Evolutionary conservation across 306 rosid species (phyloP).

Genomic region (Neltuma alba): DNA sequence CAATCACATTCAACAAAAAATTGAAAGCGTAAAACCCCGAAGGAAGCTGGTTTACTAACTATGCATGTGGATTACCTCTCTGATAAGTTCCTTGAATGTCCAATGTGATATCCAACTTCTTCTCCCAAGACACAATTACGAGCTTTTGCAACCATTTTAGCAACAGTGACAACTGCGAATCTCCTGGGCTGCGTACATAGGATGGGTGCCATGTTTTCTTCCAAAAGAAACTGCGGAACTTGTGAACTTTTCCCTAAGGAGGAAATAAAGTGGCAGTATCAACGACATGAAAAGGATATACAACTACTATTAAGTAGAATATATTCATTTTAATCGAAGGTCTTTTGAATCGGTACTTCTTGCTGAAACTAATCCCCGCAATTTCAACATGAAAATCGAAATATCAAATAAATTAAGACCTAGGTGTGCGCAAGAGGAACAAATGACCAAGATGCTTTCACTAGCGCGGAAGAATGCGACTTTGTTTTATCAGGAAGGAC

Average conservation of each 20-base stretch:
- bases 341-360: conserved; percentile 11
- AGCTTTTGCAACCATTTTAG: conserved; percentile 83
- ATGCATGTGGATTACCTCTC: conserved; percentile 47
- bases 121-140: conserved; percentile 77
- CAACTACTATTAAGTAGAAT: conserved; percentile 7
- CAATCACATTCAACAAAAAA: conserved; percentile 2
- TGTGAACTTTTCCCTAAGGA: conserved; percentile 88
- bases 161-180: conserved; percentile 87
- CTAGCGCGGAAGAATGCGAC: not conserved
- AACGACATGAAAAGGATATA: conserved; percentile 29
- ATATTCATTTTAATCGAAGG: not conserved
- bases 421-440: conserved; percentile 8
- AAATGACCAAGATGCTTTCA: conserved; percentile 18
- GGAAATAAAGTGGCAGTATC: conserved; percentile 5
- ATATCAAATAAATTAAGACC: conserved; percentile 19
- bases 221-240: conserved; percentile 89
- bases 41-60: not conserved
- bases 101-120: conserved; percentile 92
- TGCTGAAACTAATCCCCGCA: not conserved
- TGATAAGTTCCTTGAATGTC: conserved; percentile 70
- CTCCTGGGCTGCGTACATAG: conserved; percentile 92
- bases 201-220: conserved; percentile 74
- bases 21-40: not conserved
- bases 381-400: not conserved
- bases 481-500: not conserved